phyloP scores from a whole-genome alignment of 2,329 filamentous ascomycete genomes.

The Lomentospora prolificans region DNA sequence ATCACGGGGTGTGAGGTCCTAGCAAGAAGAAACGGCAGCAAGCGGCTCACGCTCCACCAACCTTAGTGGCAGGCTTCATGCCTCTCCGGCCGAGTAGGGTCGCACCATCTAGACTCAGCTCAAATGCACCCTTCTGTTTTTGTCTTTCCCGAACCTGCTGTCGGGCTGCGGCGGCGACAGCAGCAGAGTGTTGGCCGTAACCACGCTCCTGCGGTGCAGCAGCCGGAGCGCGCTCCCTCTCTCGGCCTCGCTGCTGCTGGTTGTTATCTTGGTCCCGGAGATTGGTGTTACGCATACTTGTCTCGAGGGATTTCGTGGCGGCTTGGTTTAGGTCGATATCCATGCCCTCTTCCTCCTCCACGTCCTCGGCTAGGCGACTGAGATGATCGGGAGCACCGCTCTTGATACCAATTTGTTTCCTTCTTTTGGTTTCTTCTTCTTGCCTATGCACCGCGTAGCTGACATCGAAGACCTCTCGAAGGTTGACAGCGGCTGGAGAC shows the following conservation, averaged over 20 bases:
- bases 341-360: conserved; percentile 46
- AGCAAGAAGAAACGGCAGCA: background rate
- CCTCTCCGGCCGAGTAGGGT: conserved; percentile 70
- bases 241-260: conserved; percentile 20
- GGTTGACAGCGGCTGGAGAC: conserved; percentile 86
- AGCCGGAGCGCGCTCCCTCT: conserved; percentile 11
- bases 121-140: conserved; percentile 72
- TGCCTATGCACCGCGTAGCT: conserved; percentile 96
- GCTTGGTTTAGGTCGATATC: conserved; percentile 48
- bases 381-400: conserved; percentile 47
- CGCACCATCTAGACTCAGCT: conserved; percentile 83
- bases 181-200: conserved; percentile 81
- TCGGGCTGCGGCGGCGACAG: conserved; percentile 74
- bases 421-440: conserved; percentile 88
- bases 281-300: conserved; percentile 69
- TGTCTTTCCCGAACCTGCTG: conserved; percentile 63
- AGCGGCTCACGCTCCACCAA: conserved; percentile 17
- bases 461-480: conserved; percentile 95
- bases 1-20: background rate
- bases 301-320: conserved; percentile 63
- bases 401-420: conserved; percentile 71
- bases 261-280: conserved; percentile 19
- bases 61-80: conserved; percentile 40
- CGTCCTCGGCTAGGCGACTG: conserved; percentile 60
- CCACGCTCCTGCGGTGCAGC: conserved; percentile 43